Evolutionary conservation across 192 early-diverging fungal genomes (phyloP), one percentile per base, ranked within the genome.

Genomic region (Spizellomyces sp.): DNA sequence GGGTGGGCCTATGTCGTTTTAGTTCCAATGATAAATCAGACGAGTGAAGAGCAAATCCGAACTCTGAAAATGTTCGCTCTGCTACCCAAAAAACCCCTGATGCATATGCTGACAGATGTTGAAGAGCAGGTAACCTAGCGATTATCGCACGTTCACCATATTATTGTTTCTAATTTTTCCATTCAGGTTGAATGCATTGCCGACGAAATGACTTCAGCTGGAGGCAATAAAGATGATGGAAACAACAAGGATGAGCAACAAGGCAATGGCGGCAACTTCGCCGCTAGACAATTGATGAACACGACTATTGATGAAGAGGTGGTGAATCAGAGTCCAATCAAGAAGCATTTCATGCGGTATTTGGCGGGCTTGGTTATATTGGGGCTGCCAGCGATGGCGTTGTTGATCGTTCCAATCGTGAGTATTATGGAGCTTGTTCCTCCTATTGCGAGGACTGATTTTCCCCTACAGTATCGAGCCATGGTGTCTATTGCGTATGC

Each of bases 71-170:
- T 67, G 65, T 75, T 62, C 44, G 56, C 66, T 1, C 17, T 69
- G 27, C 8, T 75, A 14, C 73, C 73, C 8, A 62, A 67, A 36
- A 75, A 75, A 62, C 4, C 48, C 1, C 45, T 75, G 36, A 61
- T 75, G 58, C 44, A 52, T 41, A 75, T 75, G 44, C 46, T 75
- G 1, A 75, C 73, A 22, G 66, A 68, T 15, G 10, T 75, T n/a
- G 73, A 75, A 61, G 73, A 75, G 52, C 65, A 59, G 66, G 63
- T 74, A 56, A 45, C 12, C n/a, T 58, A 48, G 15, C 52, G 42
- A 58, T 44, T 47, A 5, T 4, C 8, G 64, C 0, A 4, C 12
- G 45, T n/a, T 47, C 64, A 15, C 14, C 6, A 17, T 48, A 12
- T n/a, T 54, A 14, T 36, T 45, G 12, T 67, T 22, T 9, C 21